Base-by-base conservation (phyloP, 139 green algal genomes). In the Ettlia oleoabundans region DNA sequence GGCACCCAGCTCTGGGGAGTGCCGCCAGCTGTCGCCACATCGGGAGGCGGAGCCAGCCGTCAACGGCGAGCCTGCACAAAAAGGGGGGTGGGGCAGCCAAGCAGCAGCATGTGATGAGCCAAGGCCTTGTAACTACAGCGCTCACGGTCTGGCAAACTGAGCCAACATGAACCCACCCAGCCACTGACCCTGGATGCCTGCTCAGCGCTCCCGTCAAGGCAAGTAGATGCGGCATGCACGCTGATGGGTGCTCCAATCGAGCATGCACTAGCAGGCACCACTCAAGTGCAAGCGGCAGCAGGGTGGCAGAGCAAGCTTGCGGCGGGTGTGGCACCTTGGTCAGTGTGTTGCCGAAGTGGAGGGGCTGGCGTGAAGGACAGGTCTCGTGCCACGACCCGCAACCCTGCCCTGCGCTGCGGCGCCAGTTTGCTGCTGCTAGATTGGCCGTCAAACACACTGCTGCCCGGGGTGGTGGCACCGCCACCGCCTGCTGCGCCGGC, bases 311-410 rank as follows among this genome's bases (percentile, higher is more conserved):
- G 37, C 37, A 69, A n/a, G n/a, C n/a, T n/a, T n/a, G n/a, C n/a
- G n/a, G n/a, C n/a, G n/a, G n/a, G n/a, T n/a, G n/a, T n/a, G n/a
- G n/a, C n/a, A 28, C 26, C 62, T 40, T 9, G 24, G 24, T 19
- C 65, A 72, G 1, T 15, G 3, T 47, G n/a, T 32, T 22, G 30
- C 22, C 19, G 6, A 4, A 28, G 35, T 0, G 53, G 30, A 3
- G 53, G 52, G 7, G 52, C 73, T 2, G 73, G 73, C 0, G 73
- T 80, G 53, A 80, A 80, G 37, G 53, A 69, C 7, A 80, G 53
- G 38, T 80, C 73, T 13, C 73, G 73, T 0, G 53, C 73, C 8
- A 80, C 72, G 9, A 68, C 51, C 32, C 51, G 52, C 51, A 21
- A 32, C 10, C 38, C 68, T 1, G 41, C 42, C 28, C 42, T 40